A percentile compares a stretch with the other conserved stretches of the same genome.
Conservation (phyloP, 169 alveolate genomes). For the Sarcocystis neurona region DNA sequence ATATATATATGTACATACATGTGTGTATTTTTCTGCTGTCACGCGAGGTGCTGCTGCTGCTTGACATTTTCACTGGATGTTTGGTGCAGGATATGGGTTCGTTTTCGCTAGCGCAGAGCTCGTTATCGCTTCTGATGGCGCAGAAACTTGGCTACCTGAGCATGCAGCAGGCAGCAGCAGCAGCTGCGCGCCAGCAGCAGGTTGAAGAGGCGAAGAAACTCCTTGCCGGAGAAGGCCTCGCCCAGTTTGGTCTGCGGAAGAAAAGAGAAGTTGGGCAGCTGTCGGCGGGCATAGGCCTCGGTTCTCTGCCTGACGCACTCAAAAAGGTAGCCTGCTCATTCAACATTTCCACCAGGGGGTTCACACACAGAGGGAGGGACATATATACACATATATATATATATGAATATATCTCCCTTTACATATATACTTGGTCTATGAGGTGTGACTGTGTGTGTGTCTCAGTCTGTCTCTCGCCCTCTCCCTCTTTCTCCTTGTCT, state of each 20-base stretch:
- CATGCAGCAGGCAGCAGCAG: neutral
- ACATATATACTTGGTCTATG: neutral
- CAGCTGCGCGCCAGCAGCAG: too few relatives aligned
- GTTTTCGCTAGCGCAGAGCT: slow-evolving; percentile 35
- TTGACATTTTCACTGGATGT: neutral
- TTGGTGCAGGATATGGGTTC: slow-evolving; percentile 19
- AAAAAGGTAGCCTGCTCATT: neutral
- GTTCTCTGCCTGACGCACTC: slow-evolving; percentile 4
- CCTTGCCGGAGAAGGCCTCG: slow-evolving; percentile 36
- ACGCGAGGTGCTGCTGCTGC: neutral
- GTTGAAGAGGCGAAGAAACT: neutral
- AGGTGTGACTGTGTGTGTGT: neutral
- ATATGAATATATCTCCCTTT: neutral
- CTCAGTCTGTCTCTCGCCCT: neutral
- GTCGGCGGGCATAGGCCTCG: neutral
- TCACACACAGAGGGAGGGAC: neutral
- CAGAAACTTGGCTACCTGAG: slow-evolving; percentile 35
- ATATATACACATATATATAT: too few relatives aligned
- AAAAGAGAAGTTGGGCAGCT: neutral
- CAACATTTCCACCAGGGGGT: neutral
- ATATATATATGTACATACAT: neutral
- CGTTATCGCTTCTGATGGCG: slow-evolving; percentile 23
- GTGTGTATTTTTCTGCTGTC: neutral
- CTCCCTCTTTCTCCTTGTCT: neutral
- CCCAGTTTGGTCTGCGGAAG: slow-evolving; percentile 1